phyloP scores from a whole-genome alignment of 768 basidiomycete genomes.

The Dioszegia crocea region DNA sequence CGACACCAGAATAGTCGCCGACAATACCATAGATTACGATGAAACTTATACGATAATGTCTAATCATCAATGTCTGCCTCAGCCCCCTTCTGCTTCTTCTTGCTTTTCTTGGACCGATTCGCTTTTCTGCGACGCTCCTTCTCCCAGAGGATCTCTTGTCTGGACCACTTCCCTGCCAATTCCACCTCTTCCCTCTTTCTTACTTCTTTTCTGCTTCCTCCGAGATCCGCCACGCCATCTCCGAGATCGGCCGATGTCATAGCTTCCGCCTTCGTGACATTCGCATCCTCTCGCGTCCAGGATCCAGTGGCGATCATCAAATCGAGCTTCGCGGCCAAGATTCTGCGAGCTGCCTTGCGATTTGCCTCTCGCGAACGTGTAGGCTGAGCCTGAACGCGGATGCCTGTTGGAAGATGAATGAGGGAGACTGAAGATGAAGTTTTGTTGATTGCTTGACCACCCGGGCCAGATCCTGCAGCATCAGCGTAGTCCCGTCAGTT shows the following conservation, averaged over 20 bases:
- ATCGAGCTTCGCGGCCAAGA: conserved; percentile 55
- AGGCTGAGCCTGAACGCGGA: conserved; percentile 81
- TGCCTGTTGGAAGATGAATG: conserved; percentile 79
- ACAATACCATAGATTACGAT: too few species aligned
- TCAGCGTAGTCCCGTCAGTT: background rate
- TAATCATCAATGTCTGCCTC: background rate
- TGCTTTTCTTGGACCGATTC: conserved; percentile 70
- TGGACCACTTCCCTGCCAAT: conserved; percentile 52
- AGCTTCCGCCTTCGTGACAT: background rate
- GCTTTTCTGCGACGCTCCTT: conserved; percentile 73
- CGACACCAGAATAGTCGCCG: conserved; percentile 28
- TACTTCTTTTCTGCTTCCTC: background rate
- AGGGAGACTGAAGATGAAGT: conserved; percentile 76
- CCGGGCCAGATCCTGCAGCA: conserved; percentile 73
- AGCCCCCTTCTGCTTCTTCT: conserved; percentile 26
- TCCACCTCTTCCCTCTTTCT: conserved; percentile 5
- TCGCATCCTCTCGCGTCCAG: background rate
- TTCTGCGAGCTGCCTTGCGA: conserved; percentile 67
- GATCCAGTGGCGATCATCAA: conserved; percentile 58
- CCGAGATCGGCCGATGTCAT: background rate
- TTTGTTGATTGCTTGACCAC: conserved; percentile 97
- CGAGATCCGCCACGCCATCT: background rate
- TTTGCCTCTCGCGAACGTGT: conserved; percentile 80
- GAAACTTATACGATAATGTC: background rate
- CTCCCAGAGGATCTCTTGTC: conserved; percentile 63